A percentile compares a stretch with the other conserved stretches of the same genome.
phyloP scores from a whole-genome alignment of 75 land plant species.

The Pinus taeda region DNA sequence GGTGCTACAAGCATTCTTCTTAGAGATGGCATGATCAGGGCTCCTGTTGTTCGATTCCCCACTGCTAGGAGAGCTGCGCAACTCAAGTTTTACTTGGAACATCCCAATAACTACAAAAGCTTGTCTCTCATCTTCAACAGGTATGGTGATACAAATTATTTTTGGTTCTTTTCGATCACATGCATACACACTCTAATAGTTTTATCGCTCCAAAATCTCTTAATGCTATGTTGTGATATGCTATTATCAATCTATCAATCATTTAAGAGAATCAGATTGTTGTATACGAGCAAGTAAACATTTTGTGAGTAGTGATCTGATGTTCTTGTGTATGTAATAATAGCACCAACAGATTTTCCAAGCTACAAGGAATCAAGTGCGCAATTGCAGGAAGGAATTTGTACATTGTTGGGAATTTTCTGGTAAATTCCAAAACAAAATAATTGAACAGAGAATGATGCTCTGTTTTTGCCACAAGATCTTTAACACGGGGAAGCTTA shows the following conservation, averaged over 20 bases:
- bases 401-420: too few species aligned
- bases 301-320: not conserved
- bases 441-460: too few species aligned
- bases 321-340: not conserved
- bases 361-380: conserved; percentile 71
- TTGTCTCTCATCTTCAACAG: conserved; percentile 65
- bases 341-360: conserved; percentile 91
- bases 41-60: conserved; percentile 70
- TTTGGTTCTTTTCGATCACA: too few species aligned
- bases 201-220: too few species aligned
- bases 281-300: too few species aligned
- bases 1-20: conserved; percentile 56
- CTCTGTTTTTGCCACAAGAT: too few species aligned
- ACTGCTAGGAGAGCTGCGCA: conserved; percentile 57
- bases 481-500: too few species aligned
- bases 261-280: too few species aligned
- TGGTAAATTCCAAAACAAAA: too few species aligned
- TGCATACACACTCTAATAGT: too few species aligned
- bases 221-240: too few species aligned
- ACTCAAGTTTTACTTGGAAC: conserved; percentile 74
- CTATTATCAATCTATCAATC: too few species aligned
- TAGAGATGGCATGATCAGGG: conserved; percentile 74
- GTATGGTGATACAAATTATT: conserved; percentile 13
- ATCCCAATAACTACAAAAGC: conserved; percentile 55
- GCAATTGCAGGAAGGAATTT: conserved; percentile 80